These are phyloP conservation scores for Cladosporium sp. DNA, from an alignment of 2,329 filamentous ascomycete genomes.

Conservation along the genomic window DNA sequence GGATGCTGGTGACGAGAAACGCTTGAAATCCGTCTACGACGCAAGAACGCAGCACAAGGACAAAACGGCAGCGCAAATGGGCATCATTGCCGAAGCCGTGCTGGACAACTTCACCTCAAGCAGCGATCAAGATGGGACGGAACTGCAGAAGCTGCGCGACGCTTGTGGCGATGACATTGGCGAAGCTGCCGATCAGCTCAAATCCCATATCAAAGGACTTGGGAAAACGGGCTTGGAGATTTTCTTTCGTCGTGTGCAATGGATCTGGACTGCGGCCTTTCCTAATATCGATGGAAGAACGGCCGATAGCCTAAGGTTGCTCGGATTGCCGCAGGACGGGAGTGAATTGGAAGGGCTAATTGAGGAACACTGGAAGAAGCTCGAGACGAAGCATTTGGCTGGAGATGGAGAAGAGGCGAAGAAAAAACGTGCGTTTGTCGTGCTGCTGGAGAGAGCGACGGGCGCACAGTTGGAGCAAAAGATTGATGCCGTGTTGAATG, in stretches of 20 bases:
- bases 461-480: slow-evolving; percentile 35
- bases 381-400: slow-evolving; percentile 26
- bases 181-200: slow-evolving; percentile 27
- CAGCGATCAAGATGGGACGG: slow-evolving; percentile 29
- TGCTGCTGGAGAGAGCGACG: slow-evolving; percentile 34
- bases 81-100: slow-evolving; percentile 28
- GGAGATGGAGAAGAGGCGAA: slow-evolving; percentile 29
- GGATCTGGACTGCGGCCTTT: slow-evolving; percentile 33
- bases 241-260: slow-evolving; percentile 38
- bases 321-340: slow-evolving; percentile 32
- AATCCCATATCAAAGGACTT: slow-evolving; percentile 35
- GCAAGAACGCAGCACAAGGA: slow-evolving; percentile 42
- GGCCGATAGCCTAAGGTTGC: slow-evolving; percentile 27
- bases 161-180: slow-evolving; percentile 27
- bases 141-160: slow-evolving; percentile 28
- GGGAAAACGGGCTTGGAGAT: slow-evolving; percentile 38
- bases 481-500: slow-evolving; percentile 23
- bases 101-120: slow-evolving; percentile 27
- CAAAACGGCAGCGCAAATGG: slow-evolving; percentile 40
- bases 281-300: slow-evolving; percentile 37
- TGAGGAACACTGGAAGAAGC: slow-evolving; percentile 31
- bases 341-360: slow-evolving; percentile 31
- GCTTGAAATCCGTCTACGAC: slow-evolving; percentile 35
- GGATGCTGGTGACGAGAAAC: slow-evolving; percentile 33
- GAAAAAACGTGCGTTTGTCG: slow-evolving; percentile 36